Conservation (phyloP, 805 yeast genomes). For the Scheffersomyces spartinae region DNA sequence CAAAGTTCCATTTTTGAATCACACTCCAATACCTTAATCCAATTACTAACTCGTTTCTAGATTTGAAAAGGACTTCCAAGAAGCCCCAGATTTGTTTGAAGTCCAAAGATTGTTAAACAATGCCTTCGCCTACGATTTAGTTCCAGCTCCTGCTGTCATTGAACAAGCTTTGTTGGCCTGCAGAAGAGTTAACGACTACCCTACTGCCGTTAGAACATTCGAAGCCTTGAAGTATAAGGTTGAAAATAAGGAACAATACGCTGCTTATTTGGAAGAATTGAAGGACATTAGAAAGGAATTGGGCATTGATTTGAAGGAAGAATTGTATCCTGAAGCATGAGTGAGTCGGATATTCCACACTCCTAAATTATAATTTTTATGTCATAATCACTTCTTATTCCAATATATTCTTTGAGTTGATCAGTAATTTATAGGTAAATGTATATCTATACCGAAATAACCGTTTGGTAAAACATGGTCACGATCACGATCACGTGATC, state of each 20-base stretch:
- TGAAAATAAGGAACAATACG: slow-evolving; percentile 86
- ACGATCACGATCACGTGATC: too few species aligned
- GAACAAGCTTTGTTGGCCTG: slow-evolving; percentile 96
- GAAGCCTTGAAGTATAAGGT: slow-evolving; percentile 96
- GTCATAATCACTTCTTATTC: too few species aligned
- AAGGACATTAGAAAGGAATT: slow-evolving; percentile 84
- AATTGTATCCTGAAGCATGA: slow-evolving; percentile 49
- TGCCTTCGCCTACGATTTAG: slow-evolving; percentile 96
- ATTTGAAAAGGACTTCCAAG: slow-evolving; percentile 93
- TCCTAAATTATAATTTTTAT: too few species aligned
- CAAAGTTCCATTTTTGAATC: slow-evolving; percentile 3
- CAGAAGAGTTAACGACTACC: slow-evolving; percentile 97
- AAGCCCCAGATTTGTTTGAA: slow-evolving; percentile 79
- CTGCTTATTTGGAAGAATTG: slow-evolving; percentile 91
- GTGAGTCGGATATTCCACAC: too few species aligned
- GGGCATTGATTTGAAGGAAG: slow-evolving; percentile 90
- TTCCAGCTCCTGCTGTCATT: slow-evolving; percentile 93
- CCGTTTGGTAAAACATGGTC: too few species aligned
- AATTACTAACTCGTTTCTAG: slow-evolving; percentile 30
- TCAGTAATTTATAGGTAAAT: too few species aligned
- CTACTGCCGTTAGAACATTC: slow-evolving; percentile 96
- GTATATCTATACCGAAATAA: too few species aligned
- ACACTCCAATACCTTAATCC: slow-evolving; percentile 3
- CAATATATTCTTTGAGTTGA: too few species aligned
- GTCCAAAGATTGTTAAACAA: slow-evolving; percentile 92